Evolutionary conservation across 371 early-diverging fungal species (phyloP).

Genomic region (Nematocida ausubeli): DNA sequence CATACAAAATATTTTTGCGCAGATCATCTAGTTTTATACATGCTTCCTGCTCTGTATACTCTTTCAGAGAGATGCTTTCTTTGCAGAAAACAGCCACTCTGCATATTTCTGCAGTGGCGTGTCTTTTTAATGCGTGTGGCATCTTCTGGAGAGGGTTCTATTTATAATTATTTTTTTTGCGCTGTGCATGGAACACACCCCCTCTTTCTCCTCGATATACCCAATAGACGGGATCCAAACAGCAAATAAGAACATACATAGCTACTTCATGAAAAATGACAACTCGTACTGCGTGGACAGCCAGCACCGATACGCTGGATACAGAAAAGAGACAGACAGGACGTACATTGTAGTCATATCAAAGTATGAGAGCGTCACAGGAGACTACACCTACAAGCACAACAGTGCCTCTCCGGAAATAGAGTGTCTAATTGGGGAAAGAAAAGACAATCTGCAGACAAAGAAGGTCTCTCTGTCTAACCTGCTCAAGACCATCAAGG

Average conservation of each 20-base stretch:
- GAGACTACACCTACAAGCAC: conserved; percentile 52
- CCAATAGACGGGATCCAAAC: conserved; percentile 52
- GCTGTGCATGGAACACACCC: conserved; percentile 21
- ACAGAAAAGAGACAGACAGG: conserved; percentile 49
- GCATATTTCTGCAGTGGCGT: too few relatives aligned
- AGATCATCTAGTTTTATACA: not conserved
- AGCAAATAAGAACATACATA: conserved; percentile 67
- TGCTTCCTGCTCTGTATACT: not conserved
- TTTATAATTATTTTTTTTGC: conserved; percentile 15
- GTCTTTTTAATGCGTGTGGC: too few relatives aligned
- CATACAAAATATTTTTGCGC: conserved; percentile 20
- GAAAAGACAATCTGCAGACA: not conserved
- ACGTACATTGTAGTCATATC: conserved; percentile 41
- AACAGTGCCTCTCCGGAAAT: conserved; percentile 25
- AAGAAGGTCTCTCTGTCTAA: conserved; percentile 34
- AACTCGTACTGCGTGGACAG: conserved; percentile 57
- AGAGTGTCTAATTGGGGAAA: conserved; percentile 29
- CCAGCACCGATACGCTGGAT: conserved; percentile 55
- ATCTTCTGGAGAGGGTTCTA: too few relatives aligned
- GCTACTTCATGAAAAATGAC: conserved; percentile 67
- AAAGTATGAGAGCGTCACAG: conserved; percentile 28
- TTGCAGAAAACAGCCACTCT: not conserved
- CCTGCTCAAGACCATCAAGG: conserved; percentile 10
- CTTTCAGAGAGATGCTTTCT: not conserved
- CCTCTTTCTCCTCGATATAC: conserved; percentile 35